A percentile compares a stretch with the other conserved stretches of the same genome.
phyloP scores from a whole-genome alignment of 2,329 filamentous ascomycete genomes.

The Clonostachys byssicola region DNA sequence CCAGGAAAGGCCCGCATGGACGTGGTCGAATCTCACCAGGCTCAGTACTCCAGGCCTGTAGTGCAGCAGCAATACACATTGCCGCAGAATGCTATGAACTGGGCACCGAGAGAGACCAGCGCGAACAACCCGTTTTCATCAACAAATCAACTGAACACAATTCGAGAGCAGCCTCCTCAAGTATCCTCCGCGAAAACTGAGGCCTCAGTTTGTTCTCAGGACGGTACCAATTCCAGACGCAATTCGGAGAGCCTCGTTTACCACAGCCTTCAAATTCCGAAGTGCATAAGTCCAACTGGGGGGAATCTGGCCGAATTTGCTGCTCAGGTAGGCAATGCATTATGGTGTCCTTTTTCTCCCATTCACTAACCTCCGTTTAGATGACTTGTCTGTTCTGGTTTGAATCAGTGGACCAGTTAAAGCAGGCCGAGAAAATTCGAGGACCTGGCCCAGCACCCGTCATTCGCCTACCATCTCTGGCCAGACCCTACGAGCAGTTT shows the following conservation, averaged over 20 bases:
- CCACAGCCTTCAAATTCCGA: slow-evolving; percentile 67
- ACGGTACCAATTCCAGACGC: slow-evolving; percentile 17
- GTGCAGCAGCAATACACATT: slow-evolving; percentile 12
- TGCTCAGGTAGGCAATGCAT: slow-evolving; percentile 58
- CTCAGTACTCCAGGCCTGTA: slow-evolving; percentile 23
- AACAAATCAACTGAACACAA: neutral
- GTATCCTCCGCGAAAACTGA: no score
- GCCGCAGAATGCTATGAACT: no score
- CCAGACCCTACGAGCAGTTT: slow-evolving; percentile 75
- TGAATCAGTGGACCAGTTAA: slow-evolving; percentile 76
- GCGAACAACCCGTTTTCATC: neutral
- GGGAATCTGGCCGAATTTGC: slow-evolving; percentile 80
- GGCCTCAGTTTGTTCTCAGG: neutral
- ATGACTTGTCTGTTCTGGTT: slow-evolving; percentile 99
- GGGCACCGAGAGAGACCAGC: no score
- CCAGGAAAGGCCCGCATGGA: slow-evolving; percentile 20
- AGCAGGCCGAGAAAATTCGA: slow-evolving; percentile 63
- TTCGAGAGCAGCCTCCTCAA: no score
- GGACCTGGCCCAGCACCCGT: slow-evolving; percentile 27
- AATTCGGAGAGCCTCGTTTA: slow-evolving; percentile 43
- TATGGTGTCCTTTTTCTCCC: neutral
- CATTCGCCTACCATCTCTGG: slow-evolving; percentile 60
- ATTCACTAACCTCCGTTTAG: slow-evolving; percentile 32
- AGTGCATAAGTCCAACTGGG: slow-evolving; percentile 69
- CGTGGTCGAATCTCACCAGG: slow-evolving; percentile 23